Evolutionary conservation across 2,329 filamentous ascomycete species (phyloP).

Genomic region (Fusarium proliferatum): DNA sequence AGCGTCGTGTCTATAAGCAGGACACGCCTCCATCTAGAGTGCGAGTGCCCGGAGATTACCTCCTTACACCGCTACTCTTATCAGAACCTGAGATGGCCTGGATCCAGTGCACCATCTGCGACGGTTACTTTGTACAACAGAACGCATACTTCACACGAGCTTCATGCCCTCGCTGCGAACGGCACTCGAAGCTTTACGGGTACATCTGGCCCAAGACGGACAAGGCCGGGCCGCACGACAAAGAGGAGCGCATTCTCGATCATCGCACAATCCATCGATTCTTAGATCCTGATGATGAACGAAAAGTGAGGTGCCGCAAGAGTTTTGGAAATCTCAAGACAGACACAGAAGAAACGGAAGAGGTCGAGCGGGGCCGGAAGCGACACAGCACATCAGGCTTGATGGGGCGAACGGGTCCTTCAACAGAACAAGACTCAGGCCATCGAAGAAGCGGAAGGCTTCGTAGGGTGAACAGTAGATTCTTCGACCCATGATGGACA

Average conservation of each 20-base stretch:
- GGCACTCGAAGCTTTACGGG: conserved; percentile 95
- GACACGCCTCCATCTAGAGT: conserved; percentile 48
- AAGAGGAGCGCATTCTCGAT: conserved; percentile 78
- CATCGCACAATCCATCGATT: conserved; percentile 91
- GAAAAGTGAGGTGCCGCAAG: conserved; percentile 59
- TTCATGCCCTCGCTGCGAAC: conserved; percentile 91
- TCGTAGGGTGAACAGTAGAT: conserved; percentile 49
- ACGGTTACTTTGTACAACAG: conserved; percentile 83
- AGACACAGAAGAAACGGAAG: conserved; percentile 43
- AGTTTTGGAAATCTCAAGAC: conserved; percentile 45
- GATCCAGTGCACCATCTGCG: conserved; percentile 90
- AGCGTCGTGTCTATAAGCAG: conserved; percentile 50
- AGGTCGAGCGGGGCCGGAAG: conserved; percentile 42
- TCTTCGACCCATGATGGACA: conserved; percentile 40
- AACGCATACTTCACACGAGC: conserved; percentile 88
- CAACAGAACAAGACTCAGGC: conserved; percentile 36
- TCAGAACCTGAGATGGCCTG: conserved; percentile 81
- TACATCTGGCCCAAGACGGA: conserved; percentile 97
- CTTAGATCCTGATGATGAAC: conserved; percentile 76
- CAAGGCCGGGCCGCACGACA: conserved; percentile 78
- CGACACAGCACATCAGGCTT: conserved; percentile 18
- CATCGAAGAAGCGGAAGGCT: conserved; percentile 51
- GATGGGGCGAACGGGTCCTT: conserved; percentile 13
- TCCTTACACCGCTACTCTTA: conserved; percentile 80
- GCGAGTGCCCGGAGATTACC: conserved; percentile 81